phyloP scores from a whole-genome alignment of 2,329 filamentous ascomycete species.

The Macrophomina pseudophaseolina region DNA sequence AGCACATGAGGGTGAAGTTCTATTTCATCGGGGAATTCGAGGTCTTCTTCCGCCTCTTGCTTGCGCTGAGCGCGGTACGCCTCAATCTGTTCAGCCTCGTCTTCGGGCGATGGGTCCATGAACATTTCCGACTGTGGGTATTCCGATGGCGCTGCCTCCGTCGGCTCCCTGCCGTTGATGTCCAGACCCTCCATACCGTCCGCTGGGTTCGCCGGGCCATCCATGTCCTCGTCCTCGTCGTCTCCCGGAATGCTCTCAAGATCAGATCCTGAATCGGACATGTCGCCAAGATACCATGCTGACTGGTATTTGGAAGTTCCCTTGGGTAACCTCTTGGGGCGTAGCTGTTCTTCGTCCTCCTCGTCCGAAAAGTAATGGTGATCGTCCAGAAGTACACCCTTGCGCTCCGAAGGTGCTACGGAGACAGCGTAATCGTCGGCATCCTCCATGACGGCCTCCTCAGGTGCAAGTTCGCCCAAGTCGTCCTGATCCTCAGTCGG shows the following conservation, averaged over 20 bases:
- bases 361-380: constrained; percentile 98
- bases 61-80: constrained; percentile 80
- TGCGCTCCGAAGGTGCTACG: constrained; percentile 59
- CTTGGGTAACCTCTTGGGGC: constrained; percentile 78
- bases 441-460: constrained; percentile 80
- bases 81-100: constrained; percentile 81
- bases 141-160: constrained; percentile 81
- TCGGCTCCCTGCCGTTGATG: constrained; percentile 62
- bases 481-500: constrained; percentile 84
- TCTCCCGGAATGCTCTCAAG: constrained; percentile 64
- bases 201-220: constrained; percentile 68
- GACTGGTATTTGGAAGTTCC: constrained; percentile 94
- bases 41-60: constrained; percentile 84
- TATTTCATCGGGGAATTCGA: constrained; percentile 96
- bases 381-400: constrained; percentile 91
- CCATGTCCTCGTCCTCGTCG: constrained; percentile 58
- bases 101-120: constrained; percentile 76
- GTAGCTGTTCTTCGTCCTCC: constrained; percentile 60
- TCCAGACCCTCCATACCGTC: constrained; percentile 76
- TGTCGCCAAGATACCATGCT: constrained; percentile 86
- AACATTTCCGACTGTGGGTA: constrained; percentile 96
- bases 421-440: constrained; percentile 56
- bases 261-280: constrained; percentile 86
- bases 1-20: constrained; percentile 87
- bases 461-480: constrained; percentile 81